Evolutionary conservation across 2,329 filamentous ascomycete species (phyloP), one percentile per base, ranked within the genome.

Genomic region (Ceratocystis cubensis): DNA sequence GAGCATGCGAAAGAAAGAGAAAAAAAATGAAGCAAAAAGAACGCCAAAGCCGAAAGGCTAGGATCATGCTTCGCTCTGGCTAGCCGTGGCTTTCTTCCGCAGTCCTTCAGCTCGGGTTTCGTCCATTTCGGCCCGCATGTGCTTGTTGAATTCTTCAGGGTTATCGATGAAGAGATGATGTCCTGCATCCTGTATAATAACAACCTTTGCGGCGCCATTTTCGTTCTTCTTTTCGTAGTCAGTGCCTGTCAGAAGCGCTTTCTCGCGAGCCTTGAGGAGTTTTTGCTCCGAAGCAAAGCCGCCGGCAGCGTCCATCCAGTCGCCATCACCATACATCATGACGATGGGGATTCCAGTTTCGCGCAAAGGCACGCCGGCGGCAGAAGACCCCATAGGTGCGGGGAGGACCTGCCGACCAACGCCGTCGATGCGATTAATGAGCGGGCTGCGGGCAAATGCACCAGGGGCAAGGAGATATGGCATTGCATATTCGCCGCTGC

Each of bases 291-390:
- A 86, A 0, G 88, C 91, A 61, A 86, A 84, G 0, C 94, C 94
- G 33, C 92, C 94, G 0, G 85, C 85, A 7, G 94, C 86, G 71
- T 99, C 94, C 94, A 99, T 99, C 94, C 94, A 99, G 78, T 99
- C 94, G 73, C 94, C 87, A 72, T 97, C 92, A 69, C 94, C 94
- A 73, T 99, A 99, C 88, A 97, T 92, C 74, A 99, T 84, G 7
- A 97, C 83, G 41, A 97, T 80, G 0, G 94, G 93, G 63, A 91
- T 80, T 1, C 92, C 91, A 0, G 82, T 88, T 71, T 85, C 82
- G 66, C 74, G 76, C 10, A 70, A 28, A 44, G 68, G 68, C 50
- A 71, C 66, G 17, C 71, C 67, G 8, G 70, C 68, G 6, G 68
- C 69, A 28, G 71, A 71, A 6, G 73, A 70, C 5, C 73, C 67